Evolutionary conservation across 345 rosid genomes (phyloP).

Genomic region (Turritis glabra): DNA sequence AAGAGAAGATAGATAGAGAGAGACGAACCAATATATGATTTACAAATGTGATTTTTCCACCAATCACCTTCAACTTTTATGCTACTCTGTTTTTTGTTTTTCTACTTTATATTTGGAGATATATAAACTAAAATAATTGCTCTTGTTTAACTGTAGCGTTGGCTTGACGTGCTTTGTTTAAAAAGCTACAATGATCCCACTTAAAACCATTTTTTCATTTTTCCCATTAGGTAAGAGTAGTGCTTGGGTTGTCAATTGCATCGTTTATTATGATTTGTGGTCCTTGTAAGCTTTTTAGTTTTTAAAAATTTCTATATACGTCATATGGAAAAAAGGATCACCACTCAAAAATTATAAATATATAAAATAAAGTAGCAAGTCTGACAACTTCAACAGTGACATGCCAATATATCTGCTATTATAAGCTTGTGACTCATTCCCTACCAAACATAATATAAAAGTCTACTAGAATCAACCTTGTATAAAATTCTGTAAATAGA

Average conservation of each 20-base stretch:
- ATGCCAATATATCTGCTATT: conserved; percentile 35
- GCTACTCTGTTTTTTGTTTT: conserved; percentile 40
- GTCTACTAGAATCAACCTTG: conserved; percentile 21
- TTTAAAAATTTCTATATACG: neutral
- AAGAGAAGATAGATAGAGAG: conserved; percentile 16
- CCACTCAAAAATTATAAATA: conserved; percentile 20
- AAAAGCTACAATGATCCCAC: conserved; percentile 42
- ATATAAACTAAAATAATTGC: neutral
- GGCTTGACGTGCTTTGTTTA: conserved; percentile 39
- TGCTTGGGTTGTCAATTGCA: conserved; percentile 37
- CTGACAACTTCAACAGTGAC: conserved; percentile 37
- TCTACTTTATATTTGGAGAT: conserved; percentile 4
- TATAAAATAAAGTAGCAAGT: neutral
- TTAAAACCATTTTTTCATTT: neutral
- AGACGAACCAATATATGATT: conserved; percentile 35
- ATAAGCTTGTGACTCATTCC: conserved; percentile 38
- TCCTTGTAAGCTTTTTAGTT: conserved; percentile 19
- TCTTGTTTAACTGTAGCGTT: conserved; percentile 30
- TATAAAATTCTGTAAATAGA: conserved; percentile 31
- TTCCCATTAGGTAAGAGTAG: conserved; percentile 17
- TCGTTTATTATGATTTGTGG: conserved; percentile 30
- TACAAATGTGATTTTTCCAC: conserved; percentile 51
- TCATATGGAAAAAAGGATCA: conserved; percentile 19
- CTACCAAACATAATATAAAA: neutral
- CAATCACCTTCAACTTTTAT: conserved; percentile 64